A percentile compares a stretch with the other conserved stretches of the same genome.
Conservation (phyloP, 2,329 filamentous ascomycete species). For the Xylaria multiplex region DNA sequence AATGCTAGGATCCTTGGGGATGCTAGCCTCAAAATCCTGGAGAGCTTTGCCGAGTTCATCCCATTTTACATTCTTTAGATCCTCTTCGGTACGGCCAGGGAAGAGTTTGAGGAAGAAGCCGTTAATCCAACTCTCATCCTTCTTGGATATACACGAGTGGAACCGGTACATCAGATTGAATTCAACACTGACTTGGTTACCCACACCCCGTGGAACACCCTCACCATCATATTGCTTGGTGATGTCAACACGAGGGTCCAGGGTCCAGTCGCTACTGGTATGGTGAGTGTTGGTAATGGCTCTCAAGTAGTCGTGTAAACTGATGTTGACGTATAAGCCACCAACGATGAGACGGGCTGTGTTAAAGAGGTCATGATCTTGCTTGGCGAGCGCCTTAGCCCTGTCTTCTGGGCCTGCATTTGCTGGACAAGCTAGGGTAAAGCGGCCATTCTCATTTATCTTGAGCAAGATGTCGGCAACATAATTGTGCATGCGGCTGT, state of each 20-base stretch:
- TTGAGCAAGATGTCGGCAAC: slow-evolving; percentile 68
- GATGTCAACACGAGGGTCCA: slow-evolving; percentile 71
- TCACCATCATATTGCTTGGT: slow-evolving; percentile 57
- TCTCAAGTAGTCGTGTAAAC: slow-evolving; percentile 67
- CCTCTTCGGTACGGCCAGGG: slow-evolving; percentile 39
- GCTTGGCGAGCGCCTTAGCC: slow-evolving; percentile 52
- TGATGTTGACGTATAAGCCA: slow-evolving; percentile 67
- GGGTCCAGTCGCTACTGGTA: slow-evolving; percentile 67
- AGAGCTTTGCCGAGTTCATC: slow-evolving; percentile 41
- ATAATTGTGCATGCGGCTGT: slow-evolving; percentile 76
- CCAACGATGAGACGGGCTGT: slow-evolving; percentile 63
- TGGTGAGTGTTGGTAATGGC: slow-evolving; percentile 70
- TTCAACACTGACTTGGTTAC: slow-evolving; percentile 74
- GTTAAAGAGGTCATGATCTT: slow-evolving; percentile 66
- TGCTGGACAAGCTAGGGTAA: slow-evolving; percentile 55
- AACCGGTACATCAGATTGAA: slow-evolving; percentile 76
- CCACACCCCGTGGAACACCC: slow-evolving; percentile 64
- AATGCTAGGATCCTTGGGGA: slow-evolving; percentile 56
- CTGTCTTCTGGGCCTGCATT: slow-evolving; percentile 46
- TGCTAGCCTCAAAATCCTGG: slow-evolving; percentile 51
- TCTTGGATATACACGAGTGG: slow-evolving; percentile 69
- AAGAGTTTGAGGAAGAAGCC: slow-evolving; percentile 62
- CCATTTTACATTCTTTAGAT: slow-evolving; percentile 41
- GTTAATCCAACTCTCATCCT: slow-evolving; percentile 71
- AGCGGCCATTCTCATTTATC: slow-evolving; percentile 75